phyloP scores from a whole-genome alignment of 2,329 filamentous ascomycete genomes.

The Coleophoma crateriformis region DNA sequence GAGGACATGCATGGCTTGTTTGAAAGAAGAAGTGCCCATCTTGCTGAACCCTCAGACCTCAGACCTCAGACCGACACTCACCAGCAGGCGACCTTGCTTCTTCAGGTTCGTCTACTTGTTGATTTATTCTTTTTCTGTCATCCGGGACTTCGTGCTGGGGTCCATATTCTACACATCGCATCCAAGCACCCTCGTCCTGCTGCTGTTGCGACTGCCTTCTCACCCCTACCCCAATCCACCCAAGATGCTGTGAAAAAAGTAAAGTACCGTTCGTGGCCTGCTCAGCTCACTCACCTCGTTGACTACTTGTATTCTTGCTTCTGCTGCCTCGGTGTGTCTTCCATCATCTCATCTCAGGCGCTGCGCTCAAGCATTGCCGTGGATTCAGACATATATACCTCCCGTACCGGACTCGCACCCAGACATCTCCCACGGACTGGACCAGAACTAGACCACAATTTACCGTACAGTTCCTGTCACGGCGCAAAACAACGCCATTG shows the following conservation, averaged over 20 bases:
- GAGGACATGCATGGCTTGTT: no score
- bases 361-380: background rate
- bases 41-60: background rate
- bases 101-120: background rate
- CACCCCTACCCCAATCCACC: background rate
- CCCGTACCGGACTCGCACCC: background rate
- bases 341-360: background rate
- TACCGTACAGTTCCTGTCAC: background rate
- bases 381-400: background rate
- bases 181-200: background rate
- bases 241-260: no score
- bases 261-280: background rate
- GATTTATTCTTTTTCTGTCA: background rate
- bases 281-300: background rate
- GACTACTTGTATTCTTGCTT: background rate
- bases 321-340: background rate
- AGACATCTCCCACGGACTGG: background rate
- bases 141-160: background rate
- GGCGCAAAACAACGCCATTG: background rate
- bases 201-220: background rate
- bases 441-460: background rate
- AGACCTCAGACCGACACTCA: background rate
- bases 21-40: no score
- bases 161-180: background rate
- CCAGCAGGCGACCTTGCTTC: background rate